Base-by-base conservation (phyloP, 208 protist species). In the Trypanosoma grayi region DNA sequence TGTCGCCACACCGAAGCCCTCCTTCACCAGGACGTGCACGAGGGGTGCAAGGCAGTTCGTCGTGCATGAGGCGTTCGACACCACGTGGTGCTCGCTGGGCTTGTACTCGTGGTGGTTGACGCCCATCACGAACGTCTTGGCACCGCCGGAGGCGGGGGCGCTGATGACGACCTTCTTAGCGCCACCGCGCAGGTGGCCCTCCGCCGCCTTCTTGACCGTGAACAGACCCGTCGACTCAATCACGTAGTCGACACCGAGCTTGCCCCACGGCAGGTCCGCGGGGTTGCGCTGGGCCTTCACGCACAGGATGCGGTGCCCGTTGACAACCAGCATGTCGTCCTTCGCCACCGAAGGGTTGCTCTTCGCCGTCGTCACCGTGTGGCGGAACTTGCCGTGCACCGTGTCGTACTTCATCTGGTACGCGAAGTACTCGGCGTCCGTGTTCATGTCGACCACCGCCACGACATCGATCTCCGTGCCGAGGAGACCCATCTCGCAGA, bases 21-120 rank as follows among this genome's bases (percentile, higher is more conserved):
- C 95, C 66, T 99, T 74, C 53, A 99, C 83, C 31, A 95, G 41
- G 56, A 97, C 85, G 77, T 99, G 98, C 55, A 89, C 97, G 20
- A 99, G 60, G 41, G 99, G 98, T 4, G 98, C 98, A 27, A 99
- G 90, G 87, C 99, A 99, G 94, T 99, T 99, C 64, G 98, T 99
- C 52, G 99, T 99, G 92, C 99, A 99, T 39, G 98, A 99, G 37
- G 99, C 98, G 80, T 99, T 99, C 5, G 93, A 99, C 36, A 99
- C 77, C 27, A 99, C 76, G 39, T 90, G 58, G 52, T 93, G 73
- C 52, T 70, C 75, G 30, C 71, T 60, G 27, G 70, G 54, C 57
- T 88, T 80, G 79, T 98, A 99, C 52, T 85, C 70, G 7, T 94
- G 52, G 64, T 99, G 68, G 85, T 99, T 99, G 39, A 99, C 97